phyloP scores from a whole-genome alignment of 139 green algal species.

The Volvox africanus region DNA sequence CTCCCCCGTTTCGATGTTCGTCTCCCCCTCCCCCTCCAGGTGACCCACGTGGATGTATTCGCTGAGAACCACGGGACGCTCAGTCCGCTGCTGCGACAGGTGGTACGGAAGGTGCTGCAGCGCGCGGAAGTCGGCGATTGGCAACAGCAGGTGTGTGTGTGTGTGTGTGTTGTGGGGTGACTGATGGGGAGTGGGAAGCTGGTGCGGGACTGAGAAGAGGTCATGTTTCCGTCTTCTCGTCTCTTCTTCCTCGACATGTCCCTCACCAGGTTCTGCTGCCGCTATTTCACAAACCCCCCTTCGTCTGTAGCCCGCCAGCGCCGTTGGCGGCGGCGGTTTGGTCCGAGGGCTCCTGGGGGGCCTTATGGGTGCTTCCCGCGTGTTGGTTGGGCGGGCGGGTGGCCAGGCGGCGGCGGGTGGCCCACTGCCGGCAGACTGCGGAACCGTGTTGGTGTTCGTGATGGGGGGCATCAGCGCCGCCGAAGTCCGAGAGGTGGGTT shows the following conservation, averaged over 20 bases:
- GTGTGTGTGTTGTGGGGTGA: background rate
- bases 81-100: conserved; percentile 49
- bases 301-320: conserved; percentile 35
- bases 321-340: conserved; percentile 56
- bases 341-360: conserved; percentile 71
- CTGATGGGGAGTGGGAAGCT: background rate
- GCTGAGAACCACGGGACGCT: conserved; percentile 45
- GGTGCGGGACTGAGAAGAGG: background rate
- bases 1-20: background rate
- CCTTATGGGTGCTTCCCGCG: conserved; percentile 63
- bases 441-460: conserved; percentile 75
- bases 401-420: background rate
- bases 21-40: background rate
- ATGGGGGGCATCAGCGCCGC: conserved; percentile 71
- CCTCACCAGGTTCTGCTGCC: background rate
- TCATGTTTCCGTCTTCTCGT: background rate
- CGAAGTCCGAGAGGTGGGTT: conserved; percentile 61
- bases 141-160: conserved; percentile 46
- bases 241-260: background rate
- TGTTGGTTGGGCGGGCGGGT: conserved; percentile 19
- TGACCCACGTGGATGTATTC: conserved; percentile 60
- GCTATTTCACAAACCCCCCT: background rate
- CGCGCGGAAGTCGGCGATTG: conserved; percentile 34
- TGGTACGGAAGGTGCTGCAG: conserved; percentile 57
- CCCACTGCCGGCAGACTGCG: conserved; percentile 16